A percentile compares a stretch with the other conserved stretches of the same genome.
Evolutionary conservation across 768 basidiomycete genomes (phyloP).

Genomic region (Cystobasidium ongulense): DNA sequence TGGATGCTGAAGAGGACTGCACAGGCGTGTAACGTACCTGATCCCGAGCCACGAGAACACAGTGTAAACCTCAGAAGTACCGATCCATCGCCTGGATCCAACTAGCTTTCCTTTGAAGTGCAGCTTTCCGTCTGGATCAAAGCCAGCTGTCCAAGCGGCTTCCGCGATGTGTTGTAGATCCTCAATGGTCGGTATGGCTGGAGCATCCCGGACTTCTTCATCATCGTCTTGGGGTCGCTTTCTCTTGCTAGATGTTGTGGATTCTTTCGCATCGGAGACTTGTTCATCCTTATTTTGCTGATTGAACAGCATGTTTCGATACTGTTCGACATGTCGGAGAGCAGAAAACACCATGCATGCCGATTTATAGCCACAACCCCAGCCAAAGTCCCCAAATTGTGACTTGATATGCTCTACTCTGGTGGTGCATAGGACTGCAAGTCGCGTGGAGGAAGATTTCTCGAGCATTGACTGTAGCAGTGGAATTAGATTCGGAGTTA

Average conservation of each 20-base stretch:
- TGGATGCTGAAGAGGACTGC: neutral
- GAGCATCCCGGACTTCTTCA: neutral
- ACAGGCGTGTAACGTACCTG: conserved; percentile 10
- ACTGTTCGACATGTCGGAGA: conserved; percentile 18
- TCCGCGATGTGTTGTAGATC: conserved; percentile 37
- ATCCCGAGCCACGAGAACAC: conserved; percentile 36
- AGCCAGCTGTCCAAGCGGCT: conserved; percentile 38
- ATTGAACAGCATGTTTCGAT: neutral
- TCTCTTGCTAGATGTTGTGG: neutral
- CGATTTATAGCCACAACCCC: conserved; percentile 39
- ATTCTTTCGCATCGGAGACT: neutral
- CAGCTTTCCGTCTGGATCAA: conserved; percentile 33
- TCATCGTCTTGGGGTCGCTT: neutral
- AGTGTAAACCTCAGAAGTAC: conserved; percentile 40
- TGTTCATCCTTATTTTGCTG: neutral
- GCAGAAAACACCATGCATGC: conserved; percentile 38
- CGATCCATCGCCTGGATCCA: conserved; percentile 38
- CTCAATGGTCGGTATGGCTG: conserved; percentile 34
- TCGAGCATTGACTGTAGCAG: neutral
- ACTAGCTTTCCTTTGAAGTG: conserved; percentile 37
- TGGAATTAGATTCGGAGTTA: neutral
- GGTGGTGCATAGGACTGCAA: neutral
- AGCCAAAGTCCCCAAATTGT: conserved; percentile 31
- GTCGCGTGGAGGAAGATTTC: conserved; percentile 2
- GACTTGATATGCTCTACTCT: conserved; percentile 32